Evolutionary conservation across 345 rosid genomes (phyloP).

Genomic region (Lepidium aucheri): DNA sequence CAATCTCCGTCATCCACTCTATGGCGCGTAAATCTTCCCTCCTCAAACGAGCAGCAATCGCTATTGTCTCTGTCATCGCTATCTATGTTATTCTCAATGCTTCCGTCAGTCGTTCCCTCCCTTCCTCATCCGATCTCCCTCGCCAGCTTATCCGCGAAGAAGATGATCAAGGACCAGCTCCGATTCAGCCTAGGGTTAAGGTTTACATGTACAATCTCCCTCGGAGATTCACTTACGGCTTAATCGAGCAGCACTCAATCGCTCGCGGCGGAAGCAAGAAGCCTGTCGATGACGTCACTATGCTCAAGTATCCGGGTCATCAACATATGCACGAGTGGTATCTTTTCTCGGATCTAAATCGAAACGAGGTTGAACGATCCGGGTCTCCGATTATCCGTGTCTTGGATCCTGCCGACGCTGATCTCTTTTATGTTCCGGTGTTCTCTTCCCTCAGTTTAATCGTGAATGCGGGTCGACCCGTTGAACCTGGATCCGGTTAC

Average conservation of each 20-base stretch:
- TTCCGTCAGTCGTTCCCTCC: conserved; percentile 42
- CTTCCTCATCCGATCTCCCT: conserved; percentile 25
- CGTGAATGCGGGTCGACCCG: conserved; percentile 45
- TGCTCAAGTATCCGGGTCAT: conserved; percentile 82
- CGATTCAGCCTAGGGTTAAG: conserved; percentile 28
- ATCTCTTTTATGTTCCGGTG: conserved; percentile 78
- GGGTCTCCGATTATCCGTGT: conserved; percentile 59
- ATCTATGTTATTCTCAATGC: conserved; percentile 56
- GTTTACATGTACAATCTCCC: conserved; percentile 89
- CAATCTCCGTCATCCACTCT: not conserved
- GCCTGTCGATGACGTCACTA: conserved; percentile 36
- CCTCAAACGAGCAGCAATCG: conserved; percentile 46
- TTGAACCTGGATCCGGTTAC: conserved; percentile 39
- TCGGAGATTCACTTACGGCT: conserved; percentile 59
- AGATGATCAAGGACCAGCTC: not conserved
- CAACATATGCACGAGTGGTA: conserved; percentile 99
- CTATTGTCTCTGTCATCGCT: conserved; percentile 42
- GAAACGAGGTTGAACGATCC: conserved; percentile 46
- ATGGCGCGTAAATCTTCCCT: conserved; percentile 86
- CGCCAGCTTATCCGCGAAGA: conserved; percentile 23
- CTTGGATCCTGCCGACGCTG: conserved; percentile 72
- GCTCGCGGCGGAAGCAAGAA: conserved; percentile 51
- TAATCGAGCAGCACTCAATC: conserved; percentile 63
- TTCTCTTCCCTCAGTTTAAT: conserved; percentile 80
- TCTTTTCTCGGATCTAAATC: conserved; percentile 60